Evolutionary conservation across 164 flowering plant species (phyloP).

Genomic region (Aristolochia fimbriata): DNA sequence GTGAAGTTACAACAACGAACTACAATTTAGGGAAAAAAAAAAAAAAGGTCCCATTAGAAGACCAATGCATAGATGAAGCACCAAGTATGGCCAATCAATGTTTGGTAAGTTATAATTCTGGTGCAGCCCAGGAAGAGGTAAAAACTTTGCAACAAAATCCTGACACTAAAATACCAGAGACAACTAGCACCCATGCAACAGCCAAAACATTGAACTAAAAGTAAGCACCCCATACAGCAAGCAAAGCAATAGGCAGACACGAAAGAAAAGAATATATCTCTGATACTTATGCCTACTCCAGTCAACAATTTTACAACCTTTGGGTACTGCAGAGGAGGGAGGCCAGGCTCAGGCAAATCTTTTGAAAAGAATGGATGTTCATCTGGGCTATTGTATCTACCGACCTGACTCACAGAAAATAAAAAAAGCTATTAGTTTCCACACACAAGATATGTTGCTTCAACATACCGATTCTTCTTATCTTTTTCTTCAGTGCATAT

Average conservation of each 20-base stretch:
- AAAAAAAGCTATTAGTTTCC: not conserved
- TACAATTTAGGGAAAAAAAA: too few species aligned
- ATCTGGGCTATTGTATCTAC: constrained; percentile 87
- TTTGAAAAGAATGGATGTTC: constrained; percentile 90
- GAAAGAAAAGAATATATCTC: not conserved
- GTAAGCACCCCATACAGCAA: not conserved
- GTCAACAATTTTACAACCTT: constrained; percentile 33
- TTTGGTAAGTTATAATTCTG: too few species aligned
- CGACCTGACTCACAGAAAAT: constrained; percentile 40
- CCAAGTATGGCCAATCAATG: too few species aligned
- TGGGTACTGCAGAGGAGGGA: constrained; percentile 84
- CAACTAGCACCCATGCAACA: too few species aligned
- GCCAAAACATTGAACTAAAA: not conserved
- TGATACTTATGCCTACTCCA: too few species aligned
- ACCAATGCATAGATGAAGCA: too few species aligned
- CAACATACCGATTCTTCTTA: not conserved
- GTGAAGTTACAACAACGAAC: too few species aligned
- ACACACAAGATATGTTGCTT: not conserved
- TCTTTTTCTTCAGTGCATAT: not conserved
- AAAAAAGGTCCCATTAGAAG: too few species aligned
- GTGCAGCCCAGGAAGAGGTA: too few species aligned
- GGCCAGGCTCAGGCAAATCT: constrained; percentile 60
- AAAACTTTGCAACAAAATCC: too few species aligned
- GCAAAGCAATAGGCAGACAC: not conserved
- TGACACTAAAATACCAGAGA: too few species aligned